Evolutionary conservation across 257 asterid species (phyloP).

Genomic region (Solanum lignicaule): DNA sequence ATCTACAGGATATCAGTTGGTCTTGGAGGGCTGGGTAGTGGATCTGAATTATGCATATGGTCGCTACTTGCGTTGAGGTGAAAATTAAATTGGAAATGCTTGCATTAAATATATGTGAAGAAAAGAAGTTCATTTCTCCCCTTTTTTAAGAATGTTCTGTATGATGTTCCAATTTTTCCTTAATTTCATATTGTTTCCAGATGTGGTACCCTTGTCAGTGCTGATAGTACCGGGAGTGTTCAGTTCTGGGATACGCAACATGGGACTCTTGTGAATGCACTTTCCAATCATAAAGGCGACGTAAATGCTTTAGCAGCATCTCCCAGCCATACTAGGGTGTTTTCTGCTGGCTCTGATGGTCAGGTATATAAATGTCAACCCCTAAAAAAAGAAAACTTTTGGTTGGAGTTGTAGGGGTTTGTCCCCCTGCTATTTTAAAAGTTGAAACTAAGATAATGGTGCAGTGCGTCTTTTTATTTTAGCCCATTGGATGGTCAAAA

Average conservation of each 20-base stretch:
- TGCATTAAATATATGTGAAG: neutral
- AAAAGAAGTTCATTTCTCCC: neutral
- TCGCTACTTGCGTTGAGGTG: conserved; percentile 78
- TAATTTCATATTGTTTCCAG: conserved; percentile 13
- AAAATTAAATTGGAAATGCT: neutral
- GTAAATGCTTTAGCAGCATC: conserved; percentile 83
- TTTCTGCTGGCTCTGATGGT: conserved; percentile 96
- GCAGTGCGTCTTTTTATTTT: neutral
- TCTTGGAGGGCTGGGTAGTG: conserved; percentile 62
- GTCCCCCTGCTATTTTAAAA: neutral
- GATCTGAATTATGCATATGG: conserved; percentile 75
- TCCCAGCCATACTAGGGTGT: conserved; percentile 77
- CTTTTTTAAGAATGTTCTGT: neutral
- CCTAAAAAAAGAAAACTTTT: neutral
- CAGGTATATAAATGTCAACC: conserved; percentile 44
- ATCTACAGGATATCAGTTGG: conserved; percentile 75
- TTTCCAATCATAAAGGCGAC: conserved; percentile 85
- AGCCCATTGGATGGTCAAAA: neutral
- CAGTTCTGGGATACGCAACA: conserved; percentile 86
- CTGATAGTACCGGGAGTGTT: conserved; percentile 84
- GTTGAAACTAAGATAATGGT: neutral
- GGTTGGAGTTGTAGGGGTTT: neutral
- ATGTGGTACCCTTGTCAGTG: conserved; percentile 57
- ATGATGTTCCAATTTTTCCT: neutral
- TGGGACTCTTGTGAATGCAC: conserved; percentile 84